Conservation (phyloP, 345 rosid species). For the thale cress (Arabidopsis thaliana) region TAIR10.1 NC_003076.8:21724001-21724500, state of each 20-base stretch:
- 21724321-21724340: not conserved
- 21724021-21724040: conserved; percentile 89
- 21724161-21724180: conserved; percentile 81
- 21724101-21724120: not conserved
- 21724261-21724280: conserved; percentile 48
- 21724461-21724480: not conserved
- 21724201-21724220: conserved; percentile 67
- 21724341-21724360: not conserved
- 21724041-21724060: conserved; percentile 76
- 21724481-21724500: not conserved
- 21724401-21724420: not conserved
- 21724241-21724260: conserved; percentile 41
- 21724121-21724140: not conserved
- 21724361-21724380: not conserved
- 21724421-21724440: not conserved
- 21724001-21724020: conserved; percentile 84
- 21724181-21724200: conserved; percentile 72
- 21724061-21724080: conserved; percentile 25
- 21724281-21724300: conserved; percentile 31
- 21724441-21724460: not conserved
- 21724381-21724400: not conserved
- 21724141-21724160: conserved; percentile 63
- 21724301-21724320: conserved; percentile 19
- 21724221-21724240: conserved; percentile 59
- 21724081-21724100: not conserved